These are phyloP conservation scores for Coemansia sp. DNA, from an alignment of 192 early-diverging fungal species.

Conservation along the genomic window DNA sequence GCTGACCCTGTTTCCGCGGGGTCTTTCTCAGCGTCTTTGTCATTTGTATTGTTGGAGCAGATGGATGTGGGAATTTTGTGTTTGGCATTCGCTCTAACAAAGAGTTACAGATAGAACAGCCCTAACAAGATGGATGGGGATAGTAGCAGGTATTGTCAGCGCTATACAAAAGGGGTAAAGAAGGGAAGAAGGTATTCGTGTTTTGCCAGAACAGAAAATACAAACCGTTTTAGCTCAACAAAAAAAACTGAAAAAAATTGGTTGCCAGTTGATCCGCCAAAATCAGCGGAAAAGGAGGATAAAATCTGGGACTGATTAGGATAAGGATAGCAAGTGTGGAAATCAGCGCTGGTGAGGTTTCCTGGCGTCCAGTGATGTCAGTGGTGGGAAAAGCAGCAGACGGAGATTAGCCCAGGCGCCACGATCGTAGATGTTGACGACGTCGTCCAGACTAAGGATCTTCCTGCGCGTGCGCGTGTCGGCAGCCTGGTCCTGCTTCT, in stretches of 20 bases:
- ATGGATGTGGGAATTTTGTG: constrained; percentile 52
- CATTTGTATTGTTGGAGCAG: constrained; percentile 49
- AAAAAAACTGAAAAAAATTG: constrained; percentile 2
- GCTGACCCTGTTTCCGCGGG: neutral
- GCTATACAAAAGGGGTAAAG: neutral
- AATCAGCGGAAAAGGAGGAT: neutral
- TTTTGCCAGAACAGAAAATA: neutral
- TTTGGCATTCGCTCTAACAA: constrained; percentile 29
- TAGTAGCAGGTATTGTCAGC: neutral
- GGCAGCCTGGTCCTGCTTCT: constrained; percentile 41
- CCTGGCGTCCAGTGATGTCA: neutral
- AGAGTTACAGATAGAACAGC: neutral
- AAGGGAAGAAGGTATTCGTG: neutral
- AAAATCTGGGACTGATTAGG: no score
- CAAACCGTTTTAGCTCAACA: neutral
- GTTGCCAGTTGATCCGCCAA: neutral
- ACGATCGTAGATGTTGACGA: constrained; percentile 46
- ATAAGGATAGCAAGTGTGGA: neutral
- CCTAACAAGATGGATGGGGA: neutral
- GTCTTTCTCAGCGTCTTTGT: neutral
- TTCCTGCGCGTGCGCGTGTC: constrained; percentile 25
- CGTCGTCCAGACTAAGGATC: constrained; percentile 33
- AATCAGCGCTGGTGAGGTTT: constrained; percentile 4
- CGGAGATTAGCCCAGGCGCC: constrained; percentile 40
- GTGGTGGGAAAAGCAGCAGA: constrained; percentile 28